Evolutionary conservation across 768 basidiomycete genomes (phyloP).

Genomic region (Royoungia palumana): DNA sequence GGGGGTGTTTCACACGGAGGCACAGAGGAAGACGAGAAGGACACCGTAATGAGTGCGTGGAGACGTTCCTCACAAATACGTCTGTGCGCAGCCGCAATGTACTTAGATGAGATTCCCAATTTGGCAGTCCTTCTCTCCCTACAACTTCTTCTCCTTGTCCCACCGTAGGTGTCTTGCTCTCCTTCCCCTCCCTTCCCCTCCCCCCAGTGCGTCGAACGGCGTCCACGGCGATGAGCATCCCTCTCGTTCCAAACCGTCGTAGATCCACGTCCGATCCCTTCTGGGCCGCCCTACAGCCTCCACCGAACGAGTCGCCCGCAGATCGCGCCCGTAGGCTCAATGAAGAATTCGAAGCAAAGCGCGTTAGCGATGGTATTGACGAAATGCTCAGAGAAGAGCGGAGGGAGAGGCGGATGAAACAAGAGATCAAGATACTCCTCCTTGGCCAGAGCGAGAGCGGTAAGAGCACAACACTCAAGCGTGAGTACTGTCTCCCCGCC

Average conservation of each 20-base stretch:
- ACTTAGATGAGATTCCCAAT: conserved; percentile 22
- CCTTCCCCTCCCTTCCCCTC: conserved; percentile 1
- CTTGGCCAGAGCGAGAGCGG: conserved; percentile 89
- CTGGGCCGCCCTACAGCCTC: conserved; percentile 62
- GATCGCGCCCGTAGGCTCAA: conserved; percentile 63
- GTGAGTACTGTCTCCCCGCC: conserved; percentile 47
- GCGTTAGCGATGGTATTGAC: conserved; percentile 74
- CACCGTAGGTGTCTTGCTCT: conserved; percentile 19
- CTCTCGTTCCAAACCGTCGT: conserved; percentile 37
- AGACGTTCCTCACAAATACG: background rate
- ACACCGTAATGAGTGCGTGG: background rate
- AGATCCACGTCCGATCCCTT: conserved; percentile 67
- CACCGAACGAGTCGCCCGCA: conserved; percentile 64
- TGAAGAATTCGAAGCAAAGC: conserved; percentile 69
- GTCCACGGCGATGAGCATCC: conserved; percentile 19
- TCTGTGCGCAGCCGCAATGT: background rate
- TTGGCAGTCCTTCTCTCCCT: conserved; percentile 28
- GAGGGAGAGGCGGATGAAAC: conserved; percentile 56
- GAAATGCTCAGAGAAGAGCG: conserved; percentile 69
- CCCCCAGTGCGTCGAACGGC: background rate
- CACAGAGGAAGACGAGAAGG: background rate
- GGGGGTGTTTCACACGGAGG: too few species aligned
- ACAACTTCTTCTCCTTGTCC: conserved; percentile 18
- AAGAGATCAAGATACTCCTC: conserved; percentile 72
- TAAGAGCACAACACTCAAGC: conserved; percentile 85